A percentile compares a stretch with the other conserved stretches of the same genome.
These are phyloP conservation scores for Fusarium mexicanum DNA, from an alignment of 2,329 filamentous ascomycete species.

Conservation along the genomic window DNA sequence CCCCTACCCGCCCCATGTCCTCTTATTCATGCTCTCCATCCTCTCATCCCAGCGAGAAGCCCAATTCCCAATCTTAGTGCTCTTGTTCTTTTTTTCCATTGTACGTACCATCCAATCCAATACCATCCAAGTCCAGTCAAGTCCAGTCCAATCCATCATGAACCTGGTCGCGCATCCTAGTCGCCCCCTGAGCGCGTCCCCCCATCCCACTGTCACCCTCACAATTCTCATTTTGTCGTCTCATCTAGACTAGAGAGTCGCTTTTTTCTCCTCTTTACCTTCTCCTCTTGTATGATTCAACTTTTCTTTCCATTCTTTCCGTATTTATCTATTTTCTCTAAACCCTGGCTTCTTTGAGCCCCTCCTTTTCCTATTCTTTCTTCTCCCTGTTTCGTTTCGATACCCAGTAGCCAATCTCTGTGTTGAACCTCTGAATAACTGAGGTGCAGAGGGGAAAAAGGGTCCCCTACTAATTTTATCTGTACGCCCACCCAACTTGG, in stretches of 20 bases:
- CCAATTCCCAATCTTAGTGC: constrained; percentile 36
- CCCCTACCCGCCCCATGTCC: constrained; percentile 20
- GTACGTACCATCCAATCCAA: constrained; percentile 13
- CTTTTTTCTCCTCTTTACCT: constrained; percentile 20
- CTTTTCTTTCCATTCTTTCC: constrained; percentile 24
- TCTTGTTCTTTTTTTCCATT: constrained; percentile 14
- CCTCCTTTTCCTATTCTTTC: constrained; percentile 11
- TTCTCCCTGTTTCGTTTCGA: constrained; percentile 33
- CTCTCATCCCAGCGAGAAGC: constrained; percentile 27
- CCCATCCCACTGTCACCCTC: constrained; percentile 36
- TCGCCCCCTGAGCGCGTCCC: constrained; percentile 36
- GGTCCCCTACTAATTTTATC: constrained; percentile 36
- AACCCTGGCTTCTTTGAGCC: constrained; percentile 15
- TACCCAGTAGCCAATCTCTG: constrained; percentile 17
- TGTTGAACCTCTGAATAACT: constrained; percentile 13
- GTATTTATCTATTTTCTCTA: constrained; percentile 19
- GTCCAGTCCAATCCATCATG: constrained; percentile 12
- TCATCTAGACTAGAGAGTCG: constrained; percentile 21
- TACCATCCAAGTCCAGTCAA: neutral
- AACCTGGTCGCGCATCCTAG: constrained; percentile 38
- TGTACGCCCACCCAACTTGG: constrained; percentile 30
- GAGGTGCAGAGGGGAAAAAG: constrained; percentile 26
- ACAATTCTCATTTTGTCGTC: constrained; percentile 25
- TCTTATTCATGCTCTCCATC: constrained; percentile 30
- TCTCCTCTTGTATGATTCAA: constrained; percentile 29